phyloP scores from a whole-genome alignment of 2,329 filamentous ascomycete species.

The Diplodia scrobiculata region DNA sequence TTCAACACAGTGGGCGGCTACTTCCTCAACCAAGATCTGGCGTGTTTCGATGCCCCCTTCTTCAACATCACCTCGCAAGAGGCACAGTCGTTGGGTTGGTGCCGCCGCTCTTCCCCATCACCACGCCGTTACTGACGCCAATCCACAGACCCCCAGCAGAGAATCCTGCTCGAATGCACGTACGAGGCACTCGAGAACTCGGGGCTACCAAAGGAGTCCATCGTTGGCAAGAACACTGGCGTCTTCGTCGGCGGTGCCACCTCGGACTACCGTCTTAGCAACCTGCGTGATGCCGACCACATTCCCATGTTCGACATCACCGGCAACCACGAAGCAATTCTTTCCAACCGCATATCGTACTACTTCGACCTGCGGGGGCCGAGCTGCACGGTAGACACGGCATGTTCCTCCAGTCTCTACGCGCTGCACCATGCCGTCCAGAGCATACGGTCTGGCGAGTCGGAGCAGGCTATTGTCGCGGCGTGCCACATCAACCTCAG shows the following conservation, averaged over 20 bases:
- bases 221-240: slow-evolving; percentile 34
- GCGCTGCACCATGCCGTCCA: slow-evolving; percentile 40
- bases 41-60: slow-evolving; percentile 34
- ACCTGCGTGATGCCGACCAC: slow-evolving; percentile 17
- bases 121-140: background rate
- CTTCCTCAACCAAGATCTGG: slow-evolving; percentile 33
- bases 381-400: slow-evolving; percentile 40
- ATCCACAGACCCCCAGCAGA: slow-evolving; percentile 35
- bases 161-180: slow-evolving; percentile 33
- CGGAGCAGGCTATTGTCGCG: slow-evolving; percentile 30
- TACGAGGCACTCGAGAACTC: slow-evolving; percentile 35
- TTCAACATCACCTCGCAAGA: slow-evolving; percentile 33
- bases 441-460: slow-evolving; percentile 32
- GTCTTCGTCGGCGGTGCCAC: slow-evolving; percentile 36
- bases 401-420: slow-evolving; percentile 39
- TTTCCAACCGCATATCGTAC: slow-evolving; percentile 39
- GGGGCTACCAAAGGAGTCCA: slow-evolving; percentile 30
- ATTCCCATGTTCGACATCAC: slow-evolving; percentile 27
- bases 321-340: slow-evolving; percentile 34
- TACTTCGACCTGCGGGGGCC: slow-evolving; percentile 41
- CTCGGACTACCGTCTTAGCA: slow-evolving; percentile 35
- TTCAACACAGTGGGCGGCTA: slow-evolving; percentile 30
- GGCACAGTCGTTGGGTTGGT: slow-evolving; percentile 25
- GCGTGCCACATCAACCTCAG: slow-evolving; percentile 31
- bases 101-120: background rate